phyloP scores from a whole-genome alignment of 2,329 filamentous ascomycete genomes.

The Bipolaris oryzae region DNA sequence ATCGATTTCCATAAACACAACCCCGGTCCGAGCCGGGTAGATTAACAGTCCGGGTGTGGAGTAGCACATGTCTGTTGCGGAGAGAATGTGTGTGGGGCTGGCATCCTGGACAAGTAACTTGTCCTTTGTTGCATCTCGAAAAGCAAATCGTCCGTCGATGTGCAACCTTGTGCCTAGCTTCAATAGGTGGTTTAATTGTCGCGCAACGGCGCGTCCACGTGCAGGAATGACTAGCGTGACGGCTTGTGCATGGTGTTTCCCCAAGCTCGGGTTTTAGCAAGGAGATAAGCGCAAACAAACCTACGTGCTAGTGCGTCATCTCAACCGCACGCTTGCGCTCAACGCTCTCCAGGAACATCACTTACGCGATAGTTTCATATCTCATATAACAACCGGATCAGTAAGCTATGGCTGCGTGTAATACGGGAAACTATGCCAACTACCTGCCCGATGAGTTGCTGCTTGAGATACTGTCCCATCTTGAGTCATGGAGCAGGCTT shows the following conservation, averaged over 20 bases:
- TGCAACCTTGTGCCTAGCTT: not conserved
- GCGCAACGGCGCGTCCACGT: not conserved
- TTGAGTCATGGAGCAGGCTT: slow-evolving; percentile 39
- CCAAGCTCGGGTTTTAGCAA: slow-evolving; percentile 1
- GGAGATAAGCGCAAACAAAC: slow-evolving; percentile 2
- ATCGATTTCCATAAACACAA: not conserved
- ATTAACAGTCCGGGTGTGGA: not conserved
- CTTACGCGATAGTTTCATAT: not conserved
- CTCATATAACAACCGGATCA: not conserved
- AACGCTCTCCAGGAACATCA: not conserved
- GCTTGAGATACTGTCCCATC: slow-evolving; percentile 55
- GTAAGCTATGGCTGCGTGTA: slow-evolving; percentile 2
- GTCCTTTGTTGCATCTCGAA: not conserved
- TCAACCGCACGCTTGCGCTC: slow-evolving; percentile 2
- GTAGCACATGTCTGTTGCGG: not conserved
- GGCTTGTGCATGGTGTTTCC: not conserved
- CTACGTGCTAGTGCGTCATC: slow-evolving; percentile 11
- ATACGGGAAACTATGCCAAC: slow-evolving; percentile 18
- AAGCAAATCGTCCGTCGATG: not conserved
- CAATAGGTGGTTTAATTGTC: not conserved
- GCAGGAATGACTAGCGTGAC: not conserved
- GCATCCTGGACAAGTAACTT: not conserved
- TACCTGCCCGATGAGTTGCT: slow-evolving; percentile 63
- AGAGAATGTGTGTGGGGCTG: not conserved
- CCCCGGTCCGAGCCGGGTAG: not conserved